Evolutionary conservation across 108 stramenopile species (phyloP), one percentile per base, ranked within the genome.

Genomic region (Cyclotella sp.): DNA sequence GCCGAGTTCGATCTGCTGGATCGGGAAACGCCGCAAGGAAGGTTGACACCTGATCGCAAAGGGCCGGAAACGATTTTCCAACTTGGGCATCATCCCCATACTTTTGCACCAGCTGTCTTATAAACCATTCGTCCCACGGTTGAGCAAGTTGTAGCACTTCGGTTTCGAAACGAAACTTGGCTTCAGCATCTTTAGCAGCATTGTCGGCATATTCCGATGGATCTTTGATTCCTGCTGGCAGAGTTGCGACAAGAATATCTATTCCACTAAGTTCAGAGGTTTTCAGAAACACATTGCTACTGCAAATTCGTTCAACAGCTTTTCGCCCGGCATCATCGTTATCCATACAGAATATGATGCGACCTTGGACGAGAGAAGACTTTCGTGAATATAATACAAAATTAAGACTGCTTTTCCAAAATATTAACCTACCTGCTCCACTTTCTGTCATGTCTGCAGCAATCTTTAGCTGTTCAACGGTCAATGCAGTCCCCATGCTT

Each of bases 401-500:
- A 39, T 4, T 16, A 41, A 41, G 30, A 41, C 30, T 39, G 15
- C 16, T 1, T 9, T 18, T 39, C 29, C 9, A 39, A 14, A 18
- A 39, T 9, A 39, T 19, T 10, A 27, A 74, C 85, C 62, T 69
- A 83, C 87, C 77, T 43, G 74, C 87, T 45, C 51, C 72, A 14
- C 63, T 79, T 59, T 76, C 84, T 43, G 65, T 80, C 57, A 75
- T 72, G 41, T 68, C 68, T 12, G 86, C 86, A 6, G 91, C 91
- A 22, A 71, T 58, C 30, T 72, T 67, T 6, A 97, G 67, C 77
- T 98, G 97, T 53, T 90, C 87, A 15, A 64, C 53, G 18, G 93
- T 87, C 13, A 98, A 67, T 45, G 93, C 92, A 2, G 96, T 96
- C 62, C 97, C 97, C 89, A 98, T 94, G 62, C 83, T 81, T 26